Percentiles rank a stretch among this genome's conserved stretches.
These are phyloP conservation scores for Nicotiana undulata DNA, from an alignment of 257 asterid genomes.

Conservation along the genomic window DNA sequence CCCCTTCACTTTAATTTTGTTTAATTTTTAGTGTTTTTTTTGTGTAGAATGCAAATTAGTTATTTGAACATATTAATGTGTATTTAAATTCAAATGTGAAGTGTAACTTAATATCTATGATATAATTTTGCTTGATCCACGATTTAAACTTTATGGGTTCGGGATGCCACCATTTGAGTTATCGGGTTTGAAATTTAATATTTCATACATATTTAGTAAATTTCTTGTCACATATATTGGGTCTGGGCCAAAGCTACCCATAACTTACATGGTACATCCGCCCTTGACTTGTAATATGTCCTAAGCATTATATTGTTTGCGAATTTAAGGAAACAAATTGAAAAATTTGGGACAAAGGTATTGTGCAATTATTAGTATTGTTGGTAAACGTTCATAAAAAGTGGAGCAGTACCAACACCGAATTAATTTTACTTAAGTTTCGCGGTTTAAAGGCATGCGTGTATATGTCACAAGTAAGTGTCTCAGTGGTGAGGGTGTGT, in stretches of 20 bases:
- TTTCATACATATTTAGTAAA: too few relatives aligned
- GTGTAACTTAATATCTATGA: background rate
- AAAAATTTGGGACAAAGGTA: background rate
- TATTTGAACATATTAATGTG: background rate
- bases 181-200: too few relatives aligned
- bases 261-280: too few relatives aligned
- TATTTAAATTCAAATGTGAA: background rate
- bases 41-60: background rate
- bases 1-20: background rate
- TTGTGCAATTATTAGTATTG: background rate
- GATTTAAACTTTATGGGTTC: too few relatives aligned
- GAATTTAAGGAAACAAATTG: background rate
- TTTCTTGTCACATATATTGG: too few relatives aligned
- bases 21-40: background rate
- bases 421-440: background rate
- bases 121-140: background rate
- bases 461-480: background rate
- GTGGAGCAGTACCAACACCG: background rate
- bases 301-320: background rate
- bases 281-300: background rate
- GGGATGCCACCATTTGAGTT: too few relatives aligned
- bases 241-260: too few relatives aligned
- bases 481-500: background rate
- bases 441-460: background rate
- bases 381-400: background rate